Evolutionary conservation across 768 basidiomycete genomes (phyloP), one percentile per base, ranked within the genome.

Genomic region (Imleria badia): DNA sequence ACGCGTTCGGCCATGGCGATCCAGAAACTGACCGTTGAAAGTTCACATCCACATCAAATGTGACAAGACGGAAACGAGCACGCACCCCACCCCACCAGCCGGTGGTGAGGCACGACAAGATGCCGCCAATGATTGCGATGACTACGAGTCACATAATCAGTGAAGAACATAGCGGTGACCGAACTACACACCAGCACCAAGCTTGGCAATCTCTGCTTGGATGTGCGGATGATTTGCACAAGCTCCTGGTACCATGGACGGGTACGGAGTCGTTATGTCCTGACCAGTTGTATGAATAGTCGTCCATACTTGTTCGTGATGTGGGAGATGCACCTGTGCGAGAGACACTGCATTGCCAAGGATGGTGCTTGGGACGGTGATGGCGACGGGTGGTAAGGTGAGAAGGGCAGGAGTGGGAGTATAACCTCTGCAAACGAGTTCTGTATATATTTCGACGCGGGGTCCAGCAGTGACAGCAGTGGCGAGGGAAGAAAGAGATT

Each of bases 51-150:
- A 15, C 20, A 49, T 23, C 20, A 39, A 30, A 12, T 29, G 45
- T 6, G 31, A 29, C n/a, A 49, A 40, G 29, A 49, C 13, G n/a
- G 23, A 17, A 15, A 39, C 29, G n/a, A 40, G 38, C 8, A 39
- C 48, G 6, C 17, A 49, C 48, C 48, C 49, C 49, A 33, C 49
- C 49, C 49, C 49, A 50, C 49, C 49, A 50, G 17, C 49, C 40
- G 5, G 45, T 50, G 13, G 49, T 50, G 10, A 50, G 31, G 22
- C 49, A 50, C n/a, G 49, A 50, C 14, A 50, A 23, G 17, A 50
- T n/a, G 40, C 49, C 49, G n/a, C 48, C 48, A 17, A 50, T n/a
- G 15, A 50, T 50, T n/a, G 39, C 40, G 6, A 50, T 40, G 49
- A 42, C 49, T 50, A n/a, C 31, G 12, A 34, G 19, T 23, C 14